Evolutionary conservation across 177 flowering plant genomes (phyloP), one percentile per base, ranked within the genome.

Genomic region (Vitis hybrid): DNA sequence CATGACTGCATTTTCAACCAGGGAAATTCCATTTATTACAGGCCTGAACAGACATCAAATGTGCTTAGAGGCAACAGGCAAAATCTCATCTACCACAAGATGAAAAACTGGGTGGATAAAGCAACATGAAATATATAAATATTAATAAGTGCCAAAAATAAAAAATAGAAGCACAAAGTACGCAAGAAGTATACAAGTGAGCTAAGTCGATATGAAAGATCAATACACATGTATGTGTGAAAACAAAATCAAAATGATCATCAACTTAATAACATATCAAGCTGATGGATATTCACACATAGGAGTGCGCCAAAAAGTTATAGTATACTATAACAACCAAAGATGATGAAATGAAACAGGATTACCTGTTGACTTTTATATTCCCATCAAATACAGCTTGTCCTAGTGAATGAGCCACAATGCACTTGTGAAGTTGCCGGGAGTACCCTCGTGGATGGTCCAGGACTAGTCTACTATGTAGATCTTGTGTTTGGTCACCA

Each of bases 331-430:
- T 2, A 26, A 22, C 60, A 15, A 22, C 5, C 4, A 49, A 66
- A 55, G 1, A 52, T 26, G 10, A 2, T 5, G 10, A 3, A 33
- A 12, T 57, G 14, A 31, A 51, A 51, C 0, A 51, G 39, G 69
- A 51, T 39, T 88, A 93, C 99, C 95, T 92, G 84, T 90, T 91
- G 70, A 95, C 98, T 74, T 81, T 78, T 60, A 95, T 79, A 29
- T 90, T 91, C 65, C 99, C 99, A 77, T 93, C 97, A 70, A 93
- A 93, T 50, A 95, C 90, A 68, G 88, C 96, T 75, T 91, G 92
- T 22, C 97, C 94, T 2, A 51, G 79, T 10, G 97, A 80, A 80
- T 91, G 90, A 61, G 90, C 88, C 29, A 90, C 97, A 58, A 95
- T 95, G 80, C 94, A 91, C 77, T 95, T 95, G 79, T 95, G 99